Conservation (phyloP, 2,329 filamentous ascomycete genomes). For the Fusarium caatingaense region DNA sequence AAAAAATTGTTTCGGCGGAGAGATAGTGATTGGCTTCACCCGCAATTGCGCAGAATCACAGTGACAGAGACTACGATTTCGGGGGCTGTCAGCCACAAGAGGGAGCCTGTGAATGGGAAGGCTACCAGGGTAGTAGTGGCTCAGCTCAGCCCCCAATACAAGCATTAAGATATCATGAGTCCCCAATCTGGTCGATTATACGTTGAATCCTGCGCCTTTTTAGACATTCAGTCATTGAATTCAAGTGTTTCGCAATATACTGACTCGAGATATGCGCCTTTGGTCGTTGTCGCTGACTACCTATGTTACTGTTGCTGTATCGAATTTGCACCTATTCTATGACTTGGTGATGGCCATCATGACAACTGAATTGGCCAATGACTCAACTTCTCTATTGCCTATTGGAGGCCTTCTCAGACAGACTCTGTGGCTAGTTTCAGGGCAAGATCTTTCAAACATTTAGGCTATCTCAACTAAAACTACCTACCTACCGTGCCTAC, state of each 20-base stretch:
- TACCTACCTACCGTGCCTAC: too few relatives aligned
- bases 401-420: conserved; percentile 10
- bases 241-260: too few relatives aligned
- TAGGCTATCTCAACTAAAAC: background rate
- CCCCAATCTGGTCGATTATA: background rate
- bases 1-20: conserved; percentile 8
- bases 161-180: background rate
- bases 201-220: background rate
- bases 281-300: background rate
- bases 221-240: background rate
- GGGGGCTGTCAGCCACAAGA: conserved; percentile 15
- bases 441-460: background rate
- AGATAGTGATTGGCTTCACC: background rate
- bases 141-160: conserved; percentile 15
- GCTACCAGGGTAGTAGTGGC: background rate
- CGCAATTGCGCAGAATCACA: conserved; percentile 21
- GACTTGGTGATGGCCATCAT: background rate
- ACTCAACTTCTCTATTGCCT: background rate
- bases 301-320: background rate
- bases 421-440: conserved; percentile 20
- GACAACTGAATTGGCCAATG: background rate
- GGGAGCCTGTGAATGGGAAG: background rate
- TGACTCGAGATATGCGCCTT: background rate
- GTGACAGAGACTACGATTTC: background rate
- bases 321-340: background rate